Conservation (phyloP, 768 basidiomycete species). For the Lentinula sp. region DNA sequence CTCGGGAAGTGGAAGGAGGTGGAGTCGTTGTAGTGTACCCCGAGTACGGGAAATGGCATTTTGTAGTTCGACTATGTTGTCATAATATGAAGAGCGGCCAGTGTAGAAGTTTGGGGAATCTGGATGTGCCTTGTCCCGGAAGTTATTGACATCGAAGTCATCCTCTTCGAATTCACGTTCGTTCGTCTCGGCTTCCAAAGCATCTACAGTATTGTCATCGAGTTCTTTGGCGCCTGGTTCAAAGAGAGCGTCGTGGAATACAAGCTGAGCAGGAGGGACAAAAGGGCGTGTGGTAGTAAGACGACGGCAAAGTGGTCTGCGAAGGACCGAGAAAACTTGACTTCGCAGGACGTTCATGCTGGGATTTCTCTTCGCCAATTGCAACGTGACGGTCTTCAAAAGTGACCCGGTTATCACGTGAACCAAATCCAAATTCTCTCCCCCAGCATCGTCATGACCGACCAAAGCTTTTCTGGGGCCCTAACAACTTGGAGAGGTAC, state of each 20-base stretch:
- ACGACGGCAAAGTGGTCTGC: conserved; percentile 14
- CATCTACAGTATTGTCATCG: conserved; percentile 7
- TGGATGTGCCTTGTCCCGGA: conserved; percentile 29
- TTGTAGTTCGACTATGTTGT: conserved; percentile 64
- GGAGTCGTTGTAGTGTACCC: conserved; percentile 51
- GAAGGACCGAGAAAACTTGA: conserved; percentile 14
- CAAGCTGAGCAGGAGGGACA: conserved; percentile 28
- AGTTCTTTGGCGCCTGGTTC: conserved; percentile 5
- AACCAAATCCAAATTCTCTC: background rate
- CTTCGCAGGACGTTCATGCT: conserved; percentile 23
- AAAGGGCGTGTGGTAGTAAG: conserved; percentile 18
- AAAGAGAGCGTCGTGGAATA: background rate
- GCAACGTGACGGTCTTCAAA: too few species aligned
- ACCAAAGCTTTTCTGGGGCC: conserved; percentile 90
- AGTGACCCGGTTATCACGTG: conserved; percentile 13
- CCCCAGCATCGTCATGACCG: conserved; percentile 18
- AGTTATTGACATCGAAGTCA: conserved; percentile 4
- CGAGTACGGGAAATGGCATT: conserved; percentile 53
- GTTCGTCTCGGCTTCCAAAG: conserved; percentile 10
- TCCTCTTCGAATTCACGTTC: conserved; percentile 7
- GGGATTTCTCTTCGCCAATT: background rate
- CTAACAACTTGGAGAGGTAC: conserved; percentile 88
- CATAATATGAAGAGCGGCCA: conserved; percentile 67
- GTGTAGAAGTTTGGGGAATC: conserved; percentile 82
- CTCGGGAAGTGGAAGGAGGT: conserved; percentile 75